These are phyloP conservation scores for Medakamo hakoo DNA, from an alignment of 139 green algal species.

Conservation along the genomic window DNA sequence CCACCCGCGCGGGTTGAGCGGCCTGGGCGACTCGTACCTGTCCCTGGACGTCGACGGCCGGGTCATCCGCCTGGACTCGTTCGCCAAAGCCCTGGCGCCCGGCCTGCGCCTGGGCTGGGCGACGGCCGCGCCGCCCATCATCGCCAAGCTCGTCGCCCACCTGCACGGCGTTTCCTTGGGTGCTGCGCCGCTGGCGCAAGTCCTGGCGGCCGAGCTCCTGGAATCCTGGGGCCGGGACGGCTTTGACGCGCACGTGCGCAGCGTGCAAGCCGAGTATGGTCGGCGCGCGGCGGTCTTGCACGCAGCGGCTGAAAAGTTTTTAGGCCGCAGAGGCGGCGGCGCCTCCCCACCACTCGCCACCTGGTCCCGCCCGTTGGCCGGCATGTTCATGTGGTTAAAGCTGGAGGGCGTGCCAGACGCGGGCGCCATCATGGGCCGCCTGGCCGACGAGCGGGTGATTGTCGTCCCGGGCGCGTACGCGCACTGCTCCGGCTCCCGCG, in stretches of 20 bases:
- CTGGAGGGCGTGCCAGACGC: constrained; percentile 12
- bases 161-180: constrained; percentile 18
- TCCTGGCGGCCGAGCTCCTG: constrained; percentile 15
- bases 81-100: constrained; percentile 47
- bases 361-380: constrained; percentile 10
- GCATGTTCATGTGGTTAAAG: constrained; percentile 32
- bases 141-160: constrained; percentile 25
- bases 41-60: constrained; percentile 44
- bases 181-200: constrained; percentile 19
- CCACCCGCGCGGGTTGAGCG: constrained; percentile 1
- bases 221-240: constrained; percentile 21
- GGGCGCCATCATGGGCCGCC: constrained; percentile 11
- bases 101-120: constrained; percentile 57
- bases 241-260: constrained; percentile 18
- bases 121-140: constrained; percentile 21
- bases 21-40: constrained; percentile 26
- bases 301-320: not conserved
- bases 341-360: not conserved
- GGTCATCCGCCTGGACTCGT: constrained; percentile 58
- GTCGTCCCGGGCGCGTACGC: constrained; percentile 14
- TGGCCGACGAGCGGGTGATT: constrained; percentile 14
- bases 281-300: constrained; percentile 9
- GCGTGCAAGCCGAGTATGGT: constrained; percentile 25
- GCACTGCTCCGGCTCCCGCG: not conserved
- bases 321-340: not conserved